Evolutionary conservation across 805 yeast species (phyloP).

Genomic region (Clavispora fructus): DNA sequence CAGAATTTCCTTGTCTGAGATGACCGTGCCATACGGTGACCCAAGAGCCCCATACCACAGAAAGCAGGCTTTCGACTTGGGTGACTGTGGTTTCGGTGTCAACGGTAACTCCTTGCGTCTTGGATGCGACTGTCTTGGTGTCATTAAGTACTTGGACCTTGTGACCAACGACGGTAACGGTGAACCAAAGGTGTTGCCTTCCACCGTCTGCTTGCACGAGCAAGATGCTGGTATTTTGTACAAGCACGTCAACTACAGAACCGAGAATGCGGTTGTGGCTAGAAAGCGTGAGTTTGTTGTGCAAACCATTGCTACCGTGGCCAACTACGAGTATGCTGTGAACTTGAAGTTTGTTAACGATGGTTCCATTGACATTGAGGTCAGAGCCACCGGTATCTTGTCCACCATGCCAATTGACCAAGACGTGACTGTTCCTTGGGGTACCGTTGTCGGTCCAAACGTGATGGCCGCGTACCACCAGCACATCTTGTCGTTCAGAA

Average conservation of each 20-base stretch:
- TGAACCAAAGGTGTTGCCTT: slow-evolving; percentile 56
- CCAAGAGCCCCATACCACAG: slow-evolving; percentile 80
- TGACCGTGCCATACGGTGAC: slow-evolving; percentile 88
- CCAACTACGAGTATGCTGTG: slow-evolving; percentile 75
- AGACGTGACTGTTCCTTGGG: slow-evolving; percentile 62
- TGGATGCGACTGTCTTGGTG: slow-evolving; percentile 83
- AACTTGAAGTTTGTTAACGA: slow-evolving; percentile 71
- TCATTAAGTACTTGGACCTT: slow-evolving; percentile 68
- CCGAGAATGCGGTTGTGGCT: slow-evolving; percentile 61
- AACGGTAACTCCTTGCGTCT: slow-evolving; percentile 61
- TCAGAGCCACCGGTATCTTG: slow-evolving; percentile 81
- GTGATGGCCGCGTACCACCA: slow-evolving; percentile 84
- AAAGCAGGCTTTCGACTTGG: slow-evolving; percentile 83
- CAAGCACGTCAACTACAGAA: slow-evolving; percentile 79
- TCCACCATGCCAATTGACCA: slow-evolving; percentile 81
- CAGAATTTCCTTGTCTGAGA: slow-evolving; percentile 69
- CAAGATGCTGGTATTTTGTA: slow-evolving; percentile 71
- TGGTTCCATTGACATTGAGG: slow-evolving; percentile 72
- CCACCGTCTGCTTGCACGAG: slow-evolving; percentile 76
- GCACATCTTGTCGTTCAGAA: slow-evolving; percentile 72
- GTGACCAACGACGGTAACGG: slow-evolving; percentile 53
- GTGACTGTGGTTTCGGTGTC: slow-evolving; percentile 80
- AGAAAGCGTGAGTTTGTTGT: slow-evolving; percentile 76
- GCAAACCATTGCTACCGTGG: slow-evolving; percentile 79
- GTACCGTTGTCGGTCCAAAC: slow-evolving; percentile 73